Evolutionary conservation across 1,284 basidiomycete species (phyloP).

Genomic region (Megacollybia platyphylla): DNA sequence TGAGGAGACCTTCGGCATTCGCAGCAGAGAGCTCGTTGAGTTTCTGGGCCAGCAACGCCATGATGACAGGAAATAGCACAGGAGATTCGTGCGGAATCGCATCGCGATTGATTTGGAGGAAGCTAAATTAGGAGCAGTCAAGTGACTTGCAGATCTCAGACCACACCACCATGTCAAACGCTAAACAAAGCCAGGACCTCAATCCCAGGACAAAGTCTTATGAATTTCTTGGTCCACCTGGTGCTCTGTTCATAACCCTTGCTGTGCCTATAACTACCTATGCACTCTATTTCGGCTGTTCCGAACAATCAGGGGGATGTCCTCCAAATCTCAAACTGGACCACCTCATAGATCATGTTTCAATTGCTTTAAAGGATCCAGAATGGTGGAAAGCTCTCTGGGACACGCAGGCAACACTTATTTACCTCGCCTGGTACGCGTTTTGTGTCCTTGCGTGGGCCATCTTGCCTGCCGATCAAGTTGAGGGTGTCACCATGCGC

Average conservation of each 20-base stretch:
- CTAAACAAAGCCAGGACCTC: conserved; percentile 17
- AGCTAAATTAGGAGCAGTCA: neutral
- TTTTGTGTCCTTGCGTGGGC: conserved; percentile 80
- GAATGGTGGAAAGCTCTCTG: conserved; percentile 66
- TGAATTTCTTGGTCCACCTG: conserved; percentile 82
- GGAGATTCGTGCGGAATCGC: neutral
- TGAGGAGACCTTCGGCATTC: conserved; percentile 27
- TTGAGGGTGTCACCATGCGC: conserved; percentile 71
- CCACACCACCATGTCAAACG: conserved; percentile 11
- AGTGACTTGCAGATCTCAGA: neutral
- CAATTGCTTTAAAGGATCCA: conserved; percentile 31
- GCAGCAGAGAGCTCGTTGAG: conserved; percentile 29
- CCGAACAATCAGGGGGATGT: conserved; percentile 68
- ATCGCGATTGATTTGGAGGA: neutral
- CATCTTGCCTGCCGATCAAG: conserved; percentile 77
- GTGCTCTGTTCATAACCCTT: conserved; percentile 64
- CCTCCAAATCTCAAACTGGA: conserved; percentile 41
- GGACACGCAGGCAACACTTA: conserved; percentile 64
- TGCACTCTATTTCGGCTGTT: conserved; percentile 78
- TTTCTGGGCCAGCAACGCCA: conserved; percentile 21
- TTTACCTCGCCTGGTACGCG: conserved; percentile 86
- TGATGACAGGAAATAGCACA: neutral
- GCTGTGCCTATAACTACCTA: conserved; percentile 70
- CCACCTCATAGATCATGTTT: conserved; percentile 15
- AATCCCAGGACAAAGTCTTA: conserved; percentile 61